A percentile compares a stretch with the other conserved stretches of the same genome.
Conservation (phyloP, 2,329 filamentous ascomycete genomes). For the Aspergillus puulaauensis region DNA sequence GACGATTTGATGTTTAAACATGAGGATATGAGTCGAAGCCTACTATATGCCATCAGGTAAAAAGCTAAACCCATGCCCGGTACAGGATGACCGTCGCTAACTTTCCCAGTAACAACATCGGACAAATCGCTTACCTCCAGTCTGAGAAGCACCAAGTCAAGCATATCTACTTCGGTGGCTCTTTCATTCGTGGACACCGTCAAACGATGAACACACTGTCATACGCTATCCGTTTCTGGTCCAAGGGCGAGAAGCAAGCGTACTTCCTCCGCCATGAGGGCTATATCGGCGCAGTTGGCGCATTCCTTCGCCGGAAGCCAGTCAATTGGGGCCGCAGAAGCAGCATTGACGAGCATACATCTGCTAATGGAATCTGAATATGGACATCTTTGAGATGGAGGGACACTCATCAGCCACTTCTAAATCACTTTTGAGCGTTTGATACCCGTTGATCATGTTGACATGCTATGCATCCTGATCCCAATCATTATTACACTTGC, state of each 20-base stretch:
- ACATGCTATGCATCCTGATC: slow-evolving; percentile 12
- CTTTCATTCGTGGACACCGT: slow-evolving; percentile 91
- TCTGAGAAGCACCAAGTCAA: slow-evolving; percentile 89
- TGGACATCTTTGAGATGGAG: not conserved
- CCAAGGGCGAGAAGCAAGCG: slow-evolving; percentile 86
- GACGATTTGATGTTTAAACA: slow-evolving; percentile 61
- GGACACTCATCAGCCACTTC: slow-evolving; percentile 7
- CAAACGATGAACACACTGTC: slow-evolving; percentile 98
- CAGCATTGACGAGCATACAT: slow-evolving; percentile 62
- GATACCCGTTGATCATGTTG: slow-evolving; percentile 22
- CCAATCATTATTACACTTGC: slow-evolving; percentile 3
- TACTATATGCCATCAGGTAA: slow-evolving; percentile 83
- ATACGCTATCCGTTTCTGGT: slow-evolving; percentile 98
- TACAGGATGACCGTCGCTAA: slow-evolving; percentile 22
- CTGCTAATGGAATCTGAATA: slow-evolving; percentile 22
- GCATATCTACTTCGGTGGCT: slow-evolving; percentile 96
- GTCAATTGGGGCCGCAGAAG: slow-evolving; percentile 85
- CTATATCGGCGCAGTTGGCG: slow-evolving; percentile 89
- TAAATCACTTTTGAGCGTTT: slow-evolving; percentile 13
- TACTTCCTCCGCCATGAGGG: slow-evolving; percentile 96
- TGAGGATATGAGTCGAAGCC: slow-evolving; percentile 83
- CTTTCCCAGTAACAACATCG: slow-evolving; percentile 80
- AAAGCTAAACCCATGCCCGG: slow-evolving; percentile 11
- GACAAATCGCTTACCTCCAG: slow-evolving; percentile 96
- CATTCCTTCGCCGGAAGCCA: slow-evolving; percentile 88